Conservation (phyloP, 257 asterid species). For the Primulina huaijiensis region DNA sequence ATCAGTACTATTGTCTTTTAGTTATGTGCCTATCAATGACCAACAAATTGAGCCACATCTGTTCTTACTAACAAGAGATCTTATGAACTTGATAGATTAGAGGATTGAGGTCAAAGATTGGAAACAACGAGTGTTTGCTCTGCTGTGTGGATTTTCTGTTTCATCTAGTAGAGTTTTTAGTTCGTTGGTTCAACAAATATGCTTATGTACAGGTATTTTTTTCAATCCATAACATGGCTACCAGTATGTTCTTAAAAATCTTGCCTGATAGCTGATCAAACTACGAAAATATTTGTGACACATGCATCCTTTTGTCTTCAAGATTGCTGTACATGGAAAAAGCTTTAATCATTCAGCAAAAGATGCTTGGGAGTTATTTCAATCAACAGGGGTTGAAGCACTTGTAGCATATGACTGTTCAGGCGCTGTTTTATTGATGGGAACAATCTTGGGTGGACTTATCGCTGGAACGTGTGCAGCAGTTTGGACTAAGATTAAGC, state of each 20-base stretch:
- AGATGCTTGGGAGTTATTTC: constrained; percentile 99
- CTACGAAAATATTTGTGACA: background rate
- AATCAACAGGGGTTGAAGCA: constrained; percentile 93
- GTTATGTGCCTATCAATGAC: constrained; percentile 7
- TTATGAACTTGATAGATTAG: constrained; percentile 60
- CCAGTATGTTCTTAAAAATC: background rate
- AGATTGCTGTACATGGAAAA: constrained; percentile 95
- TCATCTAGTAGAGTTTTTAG: constrained; percentile 90
- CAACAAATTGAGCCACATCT: background rate
- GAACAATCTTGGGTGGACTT: constrained; percentile 83
- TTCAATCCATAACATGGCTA: constrained; percentile 2
- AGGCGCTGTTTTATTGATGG: constrained; percentile 92
- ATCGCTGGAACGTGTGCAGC: constrained; percentile 82
- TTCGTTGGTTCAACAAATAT: constrained; percentile 94
- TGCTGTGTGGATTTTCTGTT: constrained; percentile 93
- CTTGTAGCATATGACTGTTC: constrained; percentile 94
- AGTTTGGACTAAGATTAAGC: constrained; percentile 67
- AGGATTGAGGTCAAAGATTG: constrained; percentile 96
- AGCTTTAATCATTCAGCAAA: constrained; percentile 91
- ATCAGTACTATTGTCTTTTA: constrained; percentile 14
- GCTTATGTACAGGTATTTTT: constrained; percentile 89
- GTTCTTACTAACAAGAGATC: constrained; percentile 21
- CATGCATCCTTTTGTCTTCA: constrained; percentile 19
- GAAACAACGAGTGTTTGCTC: constrained; percentile 89
- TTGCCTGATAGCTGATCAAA: background rate